These are phyloP conservation scores for Fraxinus sp. DNA, from an alignment of 305 asterid genomes.

Conservation along the genomic window DNA sequence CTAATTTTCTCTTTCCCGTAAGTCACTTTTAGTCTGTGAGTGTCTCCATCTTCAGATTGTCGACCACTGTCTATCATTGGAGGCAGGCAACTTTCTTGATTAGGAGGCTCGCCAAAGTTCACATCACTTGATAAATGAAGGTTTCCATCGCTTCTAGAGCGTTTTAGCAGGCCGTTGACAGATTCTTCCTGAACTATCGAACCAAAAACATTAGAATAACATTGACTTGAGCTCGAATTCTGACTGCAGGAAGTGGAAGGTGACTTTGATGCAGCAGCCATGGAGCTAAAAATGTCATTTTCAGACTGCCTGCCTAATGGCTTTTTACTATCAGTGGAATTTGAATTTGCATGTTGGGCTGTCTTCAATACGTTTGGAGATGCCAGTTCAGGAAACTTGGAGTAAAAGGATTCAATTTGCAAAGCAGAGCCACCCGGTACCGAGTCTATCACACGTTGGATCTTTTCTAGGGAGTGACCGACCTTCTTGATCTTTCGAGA, in stretches of 20 bases:
- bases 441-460: constrained; percentile 85
- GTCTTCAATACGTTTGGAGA: constrained; percentile 56
- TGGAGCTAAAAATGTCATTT: constrained; percentile 1
- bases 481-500: constrained; percentile 68
- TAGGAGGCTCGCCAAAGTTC: not conserved
- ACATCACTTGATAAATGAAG: not conserved
- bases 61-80: constrained; percentile 15
- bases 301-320: not conserved
- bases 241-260: constrained; percentile 73
- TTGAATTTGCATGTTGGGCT: constrained; percentile 31
- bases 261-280: constrained; percentile 35
- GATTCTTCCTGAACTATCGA: constrained; percentile 36
- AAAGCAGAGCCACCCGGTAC: constrained; percentile 77
- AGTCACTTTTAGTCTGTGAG: constrained; percentile 66
- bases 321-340: not conserved
- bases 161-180: not conserved
- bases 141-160: not conserved
- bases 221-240: constrained; percentile 70
- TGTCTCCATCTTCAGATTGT: constrained; percentile 33
- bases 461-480: constrained; percentile 45
- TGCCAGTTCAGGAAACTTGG: constrained; percentile 67
- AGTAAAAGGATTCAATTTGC: constrained; percentile 73
- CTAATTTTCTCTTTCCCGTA: constrained; percentile 75
- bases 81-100: constrained; percentile 6
- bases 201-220: constrained; percentile 45